Percentiles rank a stretch among this genome's conserved stretches.
These are phyloP conservation scores for Rhizopogon sp. DNA, from an alignment of 768 basidiomycete species.

Conservation along the genomic window DNA sequence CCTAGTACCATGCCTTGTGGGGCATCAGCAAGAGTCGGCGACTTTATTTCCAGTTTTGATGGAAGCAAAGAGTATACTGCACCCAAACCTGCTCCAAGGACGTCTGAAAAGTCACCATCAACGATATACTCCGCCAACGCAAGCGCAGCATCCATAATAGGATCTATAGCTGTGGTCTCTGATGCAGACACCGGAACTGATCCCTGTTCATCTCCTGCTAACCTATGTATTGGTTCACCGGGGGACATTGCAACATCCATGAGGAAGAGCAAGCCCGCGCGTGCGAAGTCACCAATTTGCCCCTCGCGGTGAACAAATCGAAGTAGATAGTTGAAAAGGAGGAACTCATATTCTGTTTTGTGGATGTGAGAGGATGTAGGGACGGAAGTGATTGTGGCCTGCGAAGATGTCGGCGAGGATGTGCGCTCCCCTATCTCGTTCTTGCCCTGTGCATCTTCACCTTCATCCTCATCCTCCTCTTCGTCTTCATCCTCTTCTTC, in stretches of 20 bases:
- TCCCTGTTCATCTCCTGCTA: slow-evolving; percentile 29
- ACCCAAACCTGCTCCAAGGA: slow-evolving; percentile 86
- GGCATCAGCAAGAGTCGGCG: slow-evolving; percentile 35
- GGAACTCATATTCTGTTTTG: slow-evolving; percentile 90
- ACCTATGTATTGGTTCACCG: slow-evolving; percentile 42
- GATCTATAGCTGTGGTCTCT: slow-evolving; percentile 38
- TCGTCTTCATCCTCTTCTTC: slow-evolving; percentile 71
- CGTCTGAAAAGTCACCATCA: slow-evolving; percentile 98
- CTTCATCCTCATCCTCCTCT: slow-evolving; percentile 45
- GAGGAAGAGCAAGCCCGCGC: slow-evolving; percentile 88
- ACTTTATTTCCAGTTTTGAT: slow-evolving; percentile 72
- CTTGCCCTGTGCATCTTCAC: slow-evolving; percentile 12
- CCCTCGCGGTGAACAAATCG: slow-evolving; percentile 95
- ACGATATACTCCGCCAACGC: slow-evolving; percentile 91
- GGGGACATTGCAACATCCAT: slow-evolving; percentile 97
- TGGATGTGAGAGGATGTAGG: slow-evolving; percentile 38
- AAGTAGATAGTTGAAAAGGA: slow-evolving; percentile 92
- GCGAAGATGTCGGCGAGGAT: slow-evolving; percentile 60
- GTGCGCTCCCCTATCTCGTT: slow-evolving; percentile 16
- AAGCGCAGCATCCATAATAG: slow-evolving; percentile 79
- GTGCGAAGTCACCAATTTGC: slow-evolving; percentile 87
- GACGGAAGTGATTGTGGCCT: slow-evolving; percentile 49
- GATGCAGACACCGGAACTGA: slow-evolving; percentile 19
- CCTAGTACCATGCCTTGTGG: slow-evolving; percentile 68
- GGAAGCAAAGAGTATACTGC: slow-evolving; percentile 92